phyloP scores from a whole-genome alignment of 2,329 filamentous ascomycete genomes.

The Penicillium oxalicum region DNA sequence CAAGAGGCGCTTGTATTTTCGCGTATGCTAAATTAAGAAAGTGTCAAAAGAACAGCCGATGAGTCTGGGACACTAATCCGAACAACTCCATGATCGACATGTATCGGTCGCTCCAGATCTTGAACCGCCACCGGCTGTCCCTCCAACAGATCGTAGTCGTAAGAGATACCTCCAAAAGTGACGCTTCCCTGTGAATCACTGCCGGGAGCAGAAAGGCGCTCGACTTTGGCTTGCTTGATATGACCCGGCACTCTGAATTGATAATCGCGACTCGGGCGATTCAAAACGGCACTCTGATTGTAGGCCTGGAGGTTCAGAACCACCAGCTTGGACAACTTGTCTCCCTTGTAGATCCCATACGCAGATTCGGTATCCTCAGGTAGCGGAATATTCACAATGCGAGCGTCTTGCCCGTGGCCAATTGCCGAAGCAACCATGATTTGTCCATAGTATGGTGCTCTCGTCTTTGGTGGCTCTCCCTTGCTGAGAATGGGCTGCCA shows the following conservation, averaged over 20 bases:
- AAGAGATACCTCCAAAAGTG: slow-evolving; percentile 13
- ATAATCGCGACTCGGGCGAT: neutral
- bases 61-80: neutral
- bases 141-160: slow-evolving; percentile 14
- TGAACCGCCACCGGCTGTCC: slow-evolving; percentile 10
- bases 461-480: slow-evolving; percentile 5
- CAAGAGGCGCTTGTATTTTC: too few species aligned
- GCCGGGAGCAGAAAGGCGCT: neutral
- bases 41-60: neutral
- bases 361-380: neutral
- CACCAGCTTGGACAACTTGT: neutral
- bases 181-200: slow-evolving; percentile 7
- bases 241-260: neutral
- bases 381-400: slow-evolving; percentile 4
- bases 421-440: slow-evolving; percentile 14
- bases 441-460: slow-evolving; percentile 16
- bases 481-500: slow-evolving; percentile 16
- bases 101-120: neutral
- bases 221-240: neutral
- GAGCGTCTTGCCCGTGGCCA: neutral
- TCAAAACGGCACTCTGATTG: neutral
- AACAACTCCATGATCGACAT: neutral
- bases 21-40: neutral
- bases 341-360: neutral
- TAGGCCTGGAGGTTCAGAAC: neutral